These are phyloP conservation scores for Fraxinus angustifolia DNA, from an alignment of 305 asterid species.

Conservation along the genomic window DNA sequence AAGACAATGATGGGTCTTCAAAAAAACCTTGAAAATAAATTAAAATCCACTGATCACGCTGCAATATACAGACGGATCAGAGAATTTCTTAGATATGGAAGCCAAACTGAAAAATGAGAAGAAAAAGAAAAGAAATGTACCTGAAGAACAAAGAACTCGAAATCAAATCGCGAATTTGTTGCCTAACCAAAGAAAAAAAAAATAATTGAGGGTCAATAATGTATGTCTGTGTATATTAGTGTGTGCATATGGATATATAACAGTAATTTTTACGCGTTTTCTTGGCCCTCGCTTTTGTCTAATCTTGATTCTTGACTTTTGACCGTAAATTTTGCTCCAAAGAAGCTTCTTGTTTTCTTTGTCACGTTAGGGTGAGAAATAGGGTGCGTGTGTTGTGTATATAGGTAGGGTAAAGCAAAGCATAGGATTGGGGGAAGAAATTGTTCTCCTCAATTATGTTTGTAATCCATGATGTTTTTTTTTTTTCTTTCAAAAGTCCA, in stretches of 20 bases:
- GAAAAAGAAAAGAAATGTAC: neutral
- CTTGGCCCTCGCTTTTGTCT: slow-evolving; percentile 22
- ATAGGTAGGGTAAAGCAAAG: neutral
- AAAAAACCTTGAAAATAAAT: slow-evolving; percentile 1
- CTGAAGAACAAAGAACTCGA: slow-evolving; percentile 16
- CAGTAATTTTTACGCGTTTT: slow-evolving; percentile 32
- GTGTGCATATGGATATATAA: neutral
- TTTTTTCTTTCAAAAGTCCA: neutral
- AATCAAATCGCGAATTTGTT: slow-evolving; percentile 37
- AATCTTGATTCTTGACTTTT: slow-evolving; percentile 9
- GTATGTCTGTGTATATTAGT: neutral
- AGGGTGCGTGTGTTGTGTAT: no score
- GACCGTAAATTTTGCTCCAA: neutral
- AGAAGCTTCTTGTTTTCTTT: neutral
- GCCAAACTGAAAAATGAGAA: neutral
- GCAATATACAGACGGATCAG: slow-evolving; percentile 28
- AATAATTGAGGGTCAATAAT: slow-evolving; percentile 8
- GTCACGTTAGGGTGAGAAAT: neutral
- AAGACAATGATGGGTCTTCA: neutral
- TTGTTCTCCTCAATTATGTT: neutral
- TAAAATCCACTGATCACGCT: slow-evolving; percentile 33
- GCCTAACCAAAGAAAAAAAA: slow-evolving; percentile 37
- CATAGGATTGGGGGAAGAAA: neutral
- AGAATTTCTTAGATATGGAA: neutral
- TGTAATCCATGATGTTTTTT: slow-evolving; percentile 4